Evolutionary conservation across 768 basidiomycete species (phyloP).

Genomic region (Trametes maxima): DNA sequence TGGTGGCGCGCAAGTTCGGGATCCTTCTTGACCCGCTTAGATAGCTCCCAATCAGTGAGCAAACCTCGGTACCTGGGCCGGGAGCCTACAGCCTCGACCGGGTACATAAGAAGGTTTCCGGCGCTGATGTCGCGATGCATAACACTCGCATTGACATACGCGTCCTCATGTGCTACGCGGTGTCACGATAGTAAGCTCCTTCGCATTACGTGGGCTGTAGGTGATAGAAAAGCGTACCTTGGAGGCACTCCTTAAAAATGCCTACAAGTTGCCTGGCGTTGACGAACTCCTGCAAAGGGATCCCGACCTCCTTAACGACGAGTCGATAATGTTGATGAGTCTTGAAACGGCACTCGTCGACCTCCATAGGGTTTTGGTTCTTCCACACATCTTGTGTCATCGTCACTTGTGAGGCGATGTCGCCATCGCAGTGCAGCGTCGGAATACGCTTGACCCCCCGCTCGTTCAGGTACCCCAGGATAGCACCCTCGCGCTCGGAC

Average conservation of each 20-base stretch:
- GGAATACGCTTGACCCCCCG: background rate
- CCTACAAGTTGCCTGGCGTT: background rate
- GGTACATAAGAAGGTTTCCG: slow-evolving; percentile 15
- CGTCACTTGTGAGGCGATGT: background rate
- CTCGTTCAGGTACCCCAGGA: slow-evolving; percentile 5
- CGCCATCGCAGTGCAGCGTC: background rate
- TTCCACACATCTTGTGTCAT: background rate
- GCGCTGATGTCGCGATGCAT: slow-evolving; percentile 18
- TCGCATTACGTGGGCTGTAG: no score
- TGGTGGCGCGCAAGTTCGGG: background rate
- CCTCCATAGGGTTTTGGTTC: background rate
- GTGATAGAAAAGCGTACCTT: background rate
- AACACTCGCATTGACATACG: background rate
- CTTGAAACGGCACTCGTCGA: background rate
- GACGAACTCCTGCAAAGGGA: background rate
- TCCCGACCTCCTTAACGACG: slow-evolving; percentile 8
- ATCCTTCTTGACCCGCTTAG: background rate
- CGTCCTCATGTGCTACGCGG: slow-evolving; percentile 13
- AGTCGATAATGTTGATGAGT: slow-evolving; percentile 8
- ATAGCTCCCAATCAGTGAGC: slow-evolving; percentile 11
- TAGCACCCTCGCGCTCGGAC: background rate
- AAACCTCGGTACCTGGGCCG: background rate
- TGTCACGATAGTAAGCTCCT: no score
- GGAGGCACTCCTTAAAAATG: background rate
- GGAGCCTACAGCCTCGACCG: no score